Percentiles rank a stretch among this genome's conserved stretches.
Conservation (phyloP, 2,329 filamentous ascomycete genomes). For the Pseudogymnoascus sp. region DNA sequence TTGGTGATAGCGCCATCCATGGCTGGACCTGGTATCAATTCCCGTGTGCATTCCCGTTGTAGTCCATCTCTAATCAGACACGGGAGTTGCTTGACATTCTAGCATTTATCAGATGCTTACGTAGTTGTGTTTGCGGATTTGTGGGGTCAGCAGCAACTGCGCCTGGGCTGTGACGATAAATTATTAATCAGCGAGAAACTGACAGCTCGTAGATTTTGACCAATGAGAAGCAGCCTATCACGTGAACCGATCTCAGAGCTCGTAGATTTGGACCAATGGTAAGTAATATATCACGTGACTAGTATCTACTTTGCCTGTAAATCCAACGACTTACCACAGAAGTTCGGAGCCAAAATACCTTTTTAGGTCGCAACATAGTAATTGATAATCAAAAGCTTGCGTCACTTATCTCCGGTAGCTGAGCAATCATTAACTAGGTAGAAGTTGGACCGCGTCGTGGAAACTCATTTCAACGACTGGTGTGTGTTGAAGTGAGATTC, state of each 20-base stretch:
- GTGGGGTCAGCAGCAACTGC: neutral
- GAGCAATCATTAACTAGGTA: neutral
- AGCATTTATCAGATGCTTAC: neutral
- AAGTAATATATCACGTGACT: neutral
- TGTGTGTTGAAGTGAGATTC: neutral
- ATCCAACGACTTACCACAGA: neutral
- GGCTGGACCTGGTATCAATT: neutral
- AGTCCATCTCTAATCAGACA: neutral
- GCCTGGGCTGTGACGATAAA: no score
- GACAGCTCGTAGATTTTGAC: neutral
- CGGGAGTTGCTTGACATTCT: neutral
- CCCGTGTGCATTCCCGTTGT: neutral
- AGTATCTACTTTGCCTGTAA: neutral
- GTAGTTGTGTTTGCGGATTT: neutral
- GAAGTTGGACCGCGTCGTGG: neutral
- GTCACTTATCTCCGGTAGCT: neutral
- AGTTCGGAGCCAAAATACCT: neutral
- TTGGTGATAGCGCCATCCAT: neutral
- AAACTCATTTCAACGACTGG: neutral
- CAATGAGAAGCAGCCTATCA: neutral
- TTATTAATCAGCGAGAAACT: neutral
- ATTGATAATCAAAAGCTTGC: neutral
- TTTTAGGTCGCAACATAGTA: neutral
- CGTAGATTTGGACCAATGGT: neutral
- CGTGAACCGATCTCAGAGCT: neutral